phyloP scores from a whole-genome alignment of 164 flowering plant species.

The Stephania cephalantha region DNA sequence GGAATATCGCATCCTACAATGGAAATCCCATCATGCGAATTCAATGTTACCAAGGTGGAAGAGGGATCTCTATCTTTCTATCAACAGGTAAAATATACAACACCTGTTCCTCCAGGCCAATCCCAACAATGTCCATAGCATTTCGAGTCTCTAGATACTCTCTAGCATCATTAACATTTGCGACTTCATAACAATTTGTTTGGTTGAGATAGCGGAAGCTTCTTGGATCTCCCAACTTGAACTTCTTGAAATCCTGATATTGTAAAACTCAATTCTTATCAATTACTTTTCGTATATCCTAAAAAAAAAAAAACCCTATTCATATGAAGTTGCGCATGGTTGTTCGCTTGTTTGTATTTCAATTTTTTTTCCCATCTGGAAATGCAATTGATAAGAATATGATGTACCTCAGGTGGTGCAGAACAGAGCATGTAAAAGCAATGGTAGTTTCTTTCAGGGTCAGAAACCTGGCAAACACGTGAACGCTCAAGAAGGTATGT shows the following conservation, averaged over 20 bases:
- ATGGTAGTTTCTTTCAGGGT: constrained; percentile 82
- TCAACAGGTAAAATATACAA: neutral
- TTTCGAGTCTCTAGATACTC: constrained; percentile 64
- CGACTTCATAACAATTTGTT: constrained; percentile 64
- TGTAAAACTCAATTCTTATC: neutral
- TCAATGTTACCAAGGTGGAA: neutral
- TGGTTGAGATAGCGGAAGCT: constrained; percentile 77
- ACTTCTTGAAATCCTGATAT: constrained; percentile 61
- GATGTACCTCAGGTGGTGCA: constrained; percentile 75
- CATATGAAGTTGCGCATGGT: neutral
- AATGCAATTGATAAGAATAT: neutral
- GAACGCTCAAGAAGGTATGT: constrained; percentile 83
- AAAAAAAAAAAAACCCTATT: neutral
- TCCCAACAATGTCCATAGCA: constrained; percentile 87
- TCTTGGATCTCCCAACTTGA: constrained; percentile 65
- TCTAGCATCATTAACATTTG: constrained; percentile 63
- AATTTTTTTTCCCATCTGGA: neutral
- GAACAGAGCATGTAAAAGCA: constrained; percentile 89
- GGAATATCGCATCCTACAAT: constrained; percentile 70
- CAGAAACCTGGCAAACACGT: constrained; percentile 79
- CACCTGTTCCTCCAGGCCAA: constrained; percentile 77
- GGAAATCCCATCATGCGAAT: constrained; percentile 3
- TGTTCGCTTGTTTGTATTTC: neutral
- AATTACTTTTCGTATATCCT: too few relatives aligned
- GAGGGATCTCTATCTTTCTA: neutral